phyloP scores from a whole-genome alignment of 768 basidiomycete genomes.

The Rhodosporidiobolus sp. region DNA sequence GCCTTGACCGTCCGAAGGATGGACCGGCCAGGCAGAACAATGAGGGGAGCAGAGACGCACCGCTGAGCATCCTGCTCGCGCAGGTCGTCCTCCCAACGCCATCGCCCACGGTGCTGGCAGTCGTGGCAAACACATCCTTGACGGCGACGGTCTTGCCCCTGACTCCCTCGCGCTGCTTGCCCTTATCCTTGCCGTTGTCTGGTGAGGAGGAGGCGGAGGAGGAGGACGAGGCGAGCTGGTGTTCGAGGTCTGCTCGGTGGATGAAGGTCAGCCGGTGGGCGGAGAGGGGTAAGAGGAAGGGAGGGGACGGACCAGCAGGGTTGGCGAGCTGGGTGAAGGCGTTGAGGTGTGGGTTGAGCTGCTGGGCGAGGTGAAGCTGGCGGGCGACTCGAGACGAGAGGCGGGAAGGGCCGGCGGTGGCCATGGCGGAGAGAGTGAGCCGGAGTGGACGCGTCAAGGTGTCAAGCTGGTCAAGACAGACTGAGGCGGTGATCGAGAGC shows the following conservation, averaged over 20 bases:
- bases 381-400: conserved; percentile 2
- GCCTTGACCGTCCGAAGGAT: too few relatives aligned
- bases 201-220: not conserved
- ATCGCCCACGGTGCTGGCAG: not conserved
- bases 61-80: conserved; percentile 20
- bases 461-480: too few relatives aligned
- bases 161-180: too few relatives aligned
- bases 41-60: not conserved
- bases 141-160: conserved; percentile 16
- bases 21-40: not conserved
- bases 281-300: too few relatives aligned
- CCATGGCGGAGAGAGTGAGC: too few relatives aligned
- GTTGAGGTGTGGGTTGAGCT: conserved; percentile 22
- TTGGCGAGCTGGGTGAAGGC: conserved; percentile 25
- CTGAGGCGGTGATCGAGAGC: too few relatives aligned
- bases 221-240: not conserved
- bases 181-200: not conserved
- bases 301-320: conserved; percentile 1
- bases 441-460: too few relatives aligned
- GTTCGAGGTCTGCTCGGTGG: not conserved
- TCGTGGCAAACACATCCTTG: conserved; percentile 37
- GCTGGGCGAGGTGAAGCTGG: conserved; percentile 1
- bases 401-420: too few relatives aligned
- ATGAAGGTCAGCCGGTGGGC: not conserved
- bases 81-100: conserved; percentile 8